phyloP scores from a whole-genome alignment of 495 filamentous ascomycete genomes.

The Trypethelium eluteriae region DNA sequence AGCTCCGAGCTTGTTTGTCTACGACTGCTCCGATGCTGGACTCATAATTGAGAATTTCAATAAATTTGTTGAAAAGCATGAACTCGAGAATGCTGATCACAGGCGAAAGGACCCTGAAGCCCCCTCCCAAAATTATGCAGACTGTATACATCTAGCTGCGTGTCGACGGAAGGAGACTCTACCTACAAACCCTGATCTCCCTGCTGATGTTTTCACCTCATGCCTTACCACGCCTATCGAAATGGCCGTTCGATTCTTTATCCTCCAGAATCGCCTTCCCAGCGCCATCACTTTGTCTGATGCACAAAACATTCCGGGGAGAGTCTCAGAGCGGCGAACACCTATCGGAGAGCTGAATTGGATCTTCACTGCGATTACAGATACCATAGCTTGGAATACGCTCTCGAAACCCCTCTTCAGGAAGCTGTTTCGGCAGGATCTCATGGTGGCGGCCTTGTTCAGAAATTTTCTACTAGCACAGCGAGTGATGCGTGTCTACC shows the following conservation, averaged over 20 bases:
- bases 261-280: slow-evolving; percentile 81
- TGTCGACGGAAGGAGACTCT: slow-evolving; percentile 83
- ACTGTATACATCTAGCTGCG: slow-evolving; percentile 88
- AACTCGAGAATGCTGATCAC: slow-evolving; percentile 69
- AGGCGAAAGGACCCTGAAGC: slow-evolving; percentile 65
- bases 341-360: slow-evolving; percentile 95
- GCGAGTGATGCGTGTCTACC: slow-evolving; percentile 89
- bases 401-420: slow-evolving; percentile 84
- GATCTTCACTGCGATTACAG: slow-evolving; percentile 98
- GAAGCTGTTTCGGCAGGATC: slow-evolving; percentile 90
- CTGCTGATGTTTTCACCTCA: slow-evolving; percentile 91
- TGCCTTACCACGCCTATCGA: slow-evolving; percentile 96
- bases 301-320: slow-evolving; percentile 72
- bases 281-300: slow-evolving; percentile 63
- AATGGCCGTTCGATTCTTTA: slow-evolving; percentile 90
- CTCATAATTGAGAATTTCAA: slow-evolving; percentile 94
- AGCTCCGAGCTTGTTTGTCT: slow-evolving; percentile 91
- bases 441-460: slow-evolving; percentile 98
- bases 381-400: slow-evolving; percentile 97
- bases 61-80: slow-evolving; percentile 87
- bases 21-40: slow-evolving; percentile 92
- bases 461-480: slow-evolving; percentile 92
- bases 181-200: slow-evolving; percentile 91
- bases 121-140: slow-evolving; percentile 55
- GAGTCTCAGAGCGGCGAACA: slow-evolving; percentile 85